Conservation (phyloP, 371 early-diverging fungal species). For the Rhizopus sp. region DNA sequence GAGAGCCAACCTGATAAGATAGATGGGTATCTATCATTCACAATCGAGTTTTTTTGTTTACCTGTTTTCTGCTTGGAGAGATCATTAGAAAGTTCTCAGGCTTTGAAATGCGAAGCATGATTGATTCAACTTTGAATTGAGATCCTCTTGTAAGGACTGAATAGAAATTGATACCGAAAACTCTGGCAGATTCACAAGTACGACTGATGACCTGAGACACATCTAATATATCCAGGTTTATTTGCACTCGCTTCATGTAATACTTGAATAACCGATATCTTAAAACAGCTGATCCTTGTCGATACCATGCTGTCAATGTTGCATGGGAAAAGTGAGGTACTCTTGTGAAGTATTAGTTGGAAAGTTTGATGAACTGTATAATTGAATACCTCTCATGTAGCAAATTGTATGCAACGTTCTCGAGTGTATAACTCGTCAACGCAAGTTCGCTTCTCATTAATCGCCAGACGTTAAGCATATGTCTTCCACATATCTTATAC, state of each 20-base stretch:
- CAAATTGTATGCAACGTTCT: conserved; percentile 71
- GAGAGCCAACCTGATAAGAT: conserved; percentile 55
- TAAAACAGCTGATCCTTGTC: conserved; percentile 39
- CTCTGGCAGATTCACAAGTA: conserved; percentile 83
- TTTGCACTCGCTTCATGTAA: conserved; percentile 70
- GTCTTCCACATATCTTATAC: conserved; percentile 71
- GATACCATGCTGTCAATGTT: conserved; percentile 72
- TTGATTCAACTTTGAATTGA: conserved; percentile 87
- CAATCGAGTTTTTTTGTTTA: conserved; percentile 13
- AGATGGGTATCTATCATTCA: neutral
- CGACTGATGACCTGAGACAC: conserved; percentile 68
- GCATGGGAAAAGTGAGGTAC: conserved; percentile 63
- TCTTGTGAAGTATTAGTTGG: conserved; percentile 27
- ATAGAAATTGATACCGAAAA: conserved; percentile 87
- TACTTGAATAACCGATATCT: conserved; percentile 66
- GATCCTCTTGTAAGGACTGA: conserved; percentile 88
- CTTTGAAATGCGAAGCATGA: conserved; percentile 82
- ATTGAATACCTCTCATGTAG: conserved; percentile 63
- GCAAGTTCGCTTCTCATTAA: conserved; percentile 72
- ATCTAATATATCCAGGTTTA: conserved; percentile 70
- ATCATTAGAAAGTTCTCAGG: conserved; percentile 73
- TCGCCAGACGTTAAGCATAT: conserved; percentile 89
- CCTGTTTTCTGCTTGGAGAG: conserved; percentile 69
- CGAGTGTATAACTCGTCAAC: conserved; percentile 77
- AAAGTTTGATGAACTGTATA: neutral